Base-by-base conservation (phyloP, 805 yeast genomes). In the Tetrapisispora namnaoensis region DNA sequence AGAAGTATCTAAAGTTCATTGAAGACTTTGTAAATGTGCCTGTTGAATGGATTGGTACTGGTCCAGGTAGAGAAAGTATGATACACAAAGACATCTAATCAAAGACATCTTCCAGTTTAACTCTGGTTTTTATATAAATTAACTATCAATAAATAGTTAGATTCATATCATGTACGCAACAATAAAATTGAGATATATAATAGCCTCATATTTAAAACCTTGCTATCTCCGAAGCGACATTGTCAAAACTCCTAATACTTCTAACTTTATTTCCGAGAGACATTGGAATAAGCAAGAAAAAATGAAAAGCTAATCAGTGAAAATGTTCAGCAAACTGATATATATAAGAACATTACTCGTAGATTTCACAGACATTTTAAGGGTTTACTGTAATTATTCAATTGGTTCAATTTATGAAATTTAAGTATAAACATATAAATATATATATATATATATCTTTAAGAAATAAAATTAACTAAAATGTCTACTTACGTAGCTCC, bases 11-110 rank as follows among this genome's bases (percentile, higher is more conserved):
- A 69, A 74, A 77, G 57, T 93, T 70, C 67, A 91, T 93, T 62
- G 98, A 89, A 71, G 83, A 88, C 54, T 90, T 76, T 62, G 74
- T 90, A 53, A 75, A 77, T 44, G 91, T 87, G 50, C 95, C 95
- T 49, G 77, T 93, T 54, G 85, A 84, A 67, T 93, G 97, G 97
- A 93, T 93, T 53, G 99, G 99, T 66, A 93, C 95, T 50, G 99
- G 99, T 54, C 97, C 99, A 54, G 95, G 88, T 47, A 86, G 98
- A 73, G 95, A 85, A 49, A 81, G 90, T 36, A 90, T 89, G 96
- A 76, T 89, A 59, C 80, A 79, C 58, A 83, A 80, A 66, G 55
- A 63, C 51, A 49, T 56, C 49, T 54, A 47, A 42, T 10, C 18
- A 3, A 17, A 17, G 3, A 8, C 28, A 38, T 38, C 14, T 20